A percentile compares a stretch with the other conserved stretches of the same genome.
Evolutionary conservation across 352 stramenopile species (phyloP).

Genomic region (Phytophthora europaea): DNA sequence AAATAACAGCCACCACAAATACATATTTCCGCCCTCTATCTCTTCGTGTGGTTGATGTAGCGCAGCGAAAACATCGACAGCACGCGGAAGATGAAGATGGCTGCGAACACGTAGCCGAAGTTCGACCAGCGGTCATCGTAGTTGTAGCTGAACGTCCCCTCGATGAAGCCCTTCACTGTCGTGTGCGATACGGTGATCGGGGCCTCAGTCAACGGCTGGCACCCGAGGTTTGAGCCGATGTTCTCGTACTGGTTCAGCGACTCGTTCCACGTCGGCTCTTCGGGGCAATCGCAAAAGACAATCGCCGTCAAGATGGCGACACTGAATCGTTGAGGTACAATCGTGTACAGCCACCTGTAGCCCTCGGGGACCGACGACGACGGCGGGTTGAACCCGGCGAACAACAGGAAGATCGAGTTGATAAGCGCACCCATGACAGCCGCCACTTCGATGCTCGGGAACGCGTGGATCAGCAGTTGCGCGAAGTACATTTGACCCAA

Average conservation of each 20-base stretch:
- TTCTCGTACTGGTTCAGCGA: constrained; percentile 17
- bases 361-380: constrained; percentile 7
- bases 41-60: constrained; percentile 24
- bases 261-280: constrained; percentile 22
- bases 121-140: constrained; percentile 21
- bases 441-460: constrained; percentile 23
- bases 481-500: constrained; percentile 25
- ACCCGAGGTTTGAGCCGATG: constrained; percentile 14
- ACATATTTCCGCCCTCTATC: constrained; percentile 6
- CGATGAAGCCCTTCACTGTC: constrained; percentile 23
- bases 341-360: constrained; percentile 13
- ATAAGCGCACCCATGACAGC: constrained; percentile 19
- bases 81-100: constrained; percentile 19
- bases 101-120: constrained; percentile 22
- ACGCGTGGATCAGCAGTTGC: constrained; percentile 24
- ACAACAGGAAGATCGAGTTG: constrained; percentile 24
- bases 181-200: constrained; percentile 16
- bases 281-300: constrained; percentile 18
- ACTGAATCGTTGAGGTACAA: constrained; percentile 16
- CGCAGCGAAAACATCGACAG: constrained; percentile 20
- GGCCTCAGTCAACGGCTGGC: constrained; percentile 8
- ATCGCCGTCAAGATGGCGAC: constrained; percentile 12
- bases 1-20: no score
- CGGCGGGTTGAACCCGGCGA: constrained; percentile 20
- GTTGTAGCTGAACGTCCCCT: constrained; percentile 19